These are phyloP conservation scores for Aristolochia contorta DNA, from an alignment of 164 flowering plant species.

Conservation along the genomic window DNA sequence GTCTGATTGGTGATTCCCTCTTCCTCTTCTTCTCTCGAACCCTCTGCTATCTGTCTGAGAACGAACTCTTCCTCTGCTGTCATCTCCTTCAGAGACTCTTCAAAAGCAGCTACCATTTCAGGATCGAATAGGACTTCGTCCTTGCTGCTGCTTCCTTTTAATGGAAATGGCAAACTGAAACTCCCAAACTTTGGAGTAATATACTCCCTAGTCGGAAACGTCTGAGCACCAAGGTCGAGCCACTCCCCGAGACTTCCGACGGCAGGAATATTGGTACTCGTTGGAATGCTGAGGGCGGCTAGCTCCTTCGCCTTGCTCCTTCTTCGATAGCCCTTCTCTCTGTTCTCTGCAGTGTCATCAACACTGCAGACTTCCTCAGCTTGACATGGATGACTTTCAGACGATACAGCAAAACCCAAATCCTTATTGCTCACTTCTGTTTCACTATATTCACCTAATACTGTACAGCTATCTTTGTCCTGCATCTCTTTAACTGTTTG, in stretches of 20 bases:
- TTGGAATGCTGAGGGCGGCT: constrained; percentile 18
- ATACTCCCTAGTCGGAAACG: constrained; percentile 16
- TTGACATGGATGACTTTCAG: too few relatives aligned
- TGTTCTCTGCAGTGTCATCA: neutral
- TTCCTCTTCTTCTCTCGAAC: neutral
- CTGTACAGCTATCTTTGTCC: neutral
- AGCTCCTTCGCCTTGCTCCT: constrained; percentile 22
- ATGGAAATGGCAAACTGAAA: constrained; percentile 3
- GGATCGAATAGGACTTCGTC: constrained; percentile 18
- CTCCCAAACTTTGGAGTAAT: constrained; percentile 33
- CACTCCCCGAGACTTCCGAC: constrained; percentile 19
- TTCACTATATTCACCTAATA: too few relatives aligned
- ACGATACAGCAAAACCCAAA: too few relatives aligned
- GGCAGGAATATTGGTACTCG: neutral
- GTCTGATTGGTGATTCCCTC: neutral
- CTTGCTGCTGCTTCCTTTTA: constrained; percentile 2
- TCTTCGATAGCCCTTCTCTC: constrained; percentile 16
- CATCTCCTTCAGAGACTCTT: constrained; percentile 29
- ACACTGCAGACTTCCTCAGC: too few relatives aligned
- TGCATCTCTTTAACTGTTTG: neutral
- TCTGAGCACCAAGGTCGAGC: constrained; percentile 12
- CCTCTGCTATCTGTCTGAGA: constrained; percentile 12
- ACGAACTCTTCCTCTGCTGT: constrained; percentile 24
- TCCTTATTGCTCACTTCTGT: too few relatives aligned
- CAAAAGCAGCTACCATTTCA: constrained; percentile 28